Conservation (phyloP, 1,284 basidiomycete genomes). For the Tilletia setariae region DNA sequence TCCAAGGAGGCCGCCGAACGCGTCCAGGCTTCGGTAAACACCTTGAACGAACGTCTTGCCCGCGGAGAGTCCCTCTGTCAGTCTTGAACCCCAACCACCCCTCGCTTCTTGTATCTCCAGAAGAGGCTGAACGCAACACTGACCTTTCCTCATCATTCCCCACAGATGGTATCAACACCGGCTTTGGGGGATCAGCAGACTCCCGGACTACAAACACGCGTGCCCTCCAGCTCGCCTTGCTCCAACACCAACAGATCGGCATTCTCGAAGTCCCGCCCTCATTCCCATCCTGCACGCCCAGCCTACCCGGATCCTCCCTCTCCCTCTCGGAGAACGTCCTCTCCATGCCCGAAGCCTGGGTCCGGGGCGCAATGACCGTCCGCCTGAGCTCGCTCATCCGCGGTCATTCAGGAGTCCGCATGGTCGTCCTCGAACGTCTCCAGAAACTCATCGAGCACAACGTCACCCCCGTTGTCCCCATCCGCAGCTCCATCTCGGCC, state of each 20-base stretch:
- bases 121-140: conserved; percentile 18
- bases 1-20: conserved; percentile 32
- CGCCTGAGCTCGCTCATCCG: conserved; percentile 69
- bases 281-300: conserved; percentile 35
- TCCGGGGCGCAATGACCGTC: conserved; percentile 79
- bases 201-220: conserved; percentile 40
- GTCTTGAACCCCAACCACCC: too few relatives aligned
- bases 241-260: conserved; percentile 48
- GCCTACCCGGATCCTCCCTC: conserved; percentile 21
- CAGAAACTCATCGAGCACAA: conserved; percentile 65
- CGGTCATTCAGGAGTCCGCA: conserved; percentile 81
- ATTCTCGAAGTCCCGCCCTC: conserved; percentile 37
- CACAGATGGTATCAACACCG: conserved; percentile 32
- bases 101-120: background rate
- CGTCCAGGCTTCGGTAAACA: conserved; percentile 40
- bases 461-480: conserved; percentile 76
- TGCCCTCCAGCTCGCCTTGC: conserved; percentile 42
- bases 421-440: conserved; percentile 76
- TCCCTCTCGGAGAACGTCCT: conserved; percentile 24
- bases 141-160: background rate
- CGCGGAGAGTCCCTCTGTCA: conserved; percentile 41
- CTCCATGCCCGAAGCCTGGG: conserved; percentile 71
- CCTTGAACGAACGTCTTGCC: conserved; percentile 35
- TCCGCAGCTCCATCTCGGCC: conserved; percentile 76
- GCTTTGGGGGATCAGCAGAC: conserved; percentile 46